A percentile compares a stretch with the other conserved stretches of the same genome.
phyloP scores from a whole-genome alignment of 768 basidiomycete species.

The Auricularia auricula-judae region DNA sequence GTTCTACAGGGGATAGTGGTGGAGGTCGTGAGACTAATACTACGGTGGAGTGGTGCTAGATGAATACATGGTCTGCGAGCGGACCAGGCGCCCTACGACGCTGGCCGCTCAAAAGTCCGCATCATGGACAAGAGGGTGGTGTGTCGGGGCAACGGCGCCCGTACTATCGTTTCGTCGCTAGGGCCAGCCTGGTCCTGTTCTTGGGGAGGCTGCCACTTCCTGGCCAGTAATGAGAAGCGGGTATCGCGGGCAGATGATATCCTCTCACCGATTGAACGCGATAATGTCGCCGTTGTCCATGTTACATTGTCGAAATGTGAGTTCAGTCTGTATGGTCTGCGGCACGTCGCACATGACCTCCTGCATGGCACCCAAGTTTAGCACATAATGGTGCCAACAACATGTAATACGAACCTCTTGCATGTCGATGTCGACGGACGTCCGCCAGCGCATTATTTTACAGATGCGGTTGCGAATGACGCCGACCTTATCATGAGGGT shows the following conservation, averaged over 20 bases:
- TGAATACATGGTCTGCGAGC: background rate
- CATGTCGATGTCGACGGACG: background rate
- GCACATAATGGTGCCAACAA: background rate
- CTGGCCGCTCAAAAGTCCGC: background rate
- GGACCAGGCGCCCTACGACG: background rate
- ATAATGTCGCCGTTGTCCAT: background rate
- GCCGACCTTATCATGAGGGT: background rate
- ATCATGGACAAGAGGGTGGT: background rate
- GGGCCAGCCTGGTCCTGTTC: background rate
- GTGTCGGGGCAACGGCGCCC: background rate
- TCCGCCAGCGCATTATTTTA: background rate
- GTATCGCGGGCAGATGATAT: background rate
- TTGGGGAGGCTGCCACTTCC: background rate
- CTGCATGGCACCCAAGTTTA: background rate
- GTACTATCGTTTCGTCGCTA: background rate
- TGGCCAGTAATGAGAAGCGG: background rate
- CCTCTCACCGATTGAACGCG: background rate
- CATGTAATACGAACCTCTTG: background rate
- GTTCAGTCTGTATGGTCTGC: background rate
- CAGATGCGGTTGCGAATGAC: background rate
- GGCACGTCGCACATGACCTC: background rate
- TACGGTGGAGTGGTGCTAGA: background rate
- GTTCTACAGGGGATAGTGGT: background rate
- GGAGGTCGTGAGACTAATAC: background rate
- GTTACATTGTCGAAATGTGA: background rate